Evolutionary conservation across 164 flowering plant species (phyloP), one percentile per base, ranked within the genome.

Genomic region (Chimonanthus praecox): DNA sequence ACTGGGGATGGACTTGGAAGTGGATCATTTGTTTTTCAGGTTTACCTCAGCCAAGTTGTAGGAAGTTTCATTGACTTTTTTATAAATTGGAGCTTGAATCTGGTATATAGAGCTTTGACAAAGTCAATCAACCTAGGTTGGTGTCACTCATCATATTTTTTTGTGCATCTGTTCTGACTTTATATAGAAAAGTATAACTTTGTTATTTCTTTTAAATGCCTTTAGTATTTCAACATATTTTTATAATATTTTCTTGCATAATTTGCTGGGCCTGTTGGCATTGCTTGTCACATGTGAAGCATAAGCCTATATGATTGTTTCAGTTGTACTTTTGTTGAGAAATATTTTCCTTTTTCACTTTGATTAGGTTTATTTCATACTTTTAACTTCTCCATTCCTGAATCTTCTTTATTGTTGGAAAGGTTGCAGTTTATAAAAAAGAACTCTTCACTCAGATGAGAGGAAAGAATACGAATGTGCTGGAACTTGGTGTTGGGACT

Each of bases 401-500:
- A 49, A 45, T 58, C 68, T 61, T 65, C 65, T 50, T 21, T 71
- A 1, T 43, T 60, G 18, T 70, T 75, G 75, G 68, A 69, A 83
- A 94, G 99, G 67, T 91, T 83, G 86, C 95, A 83, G 90, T 81
- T 65, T 90, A 86, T 77, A 92, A 91, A 83, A 77, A 85, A 18
- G 75, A 85, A 63, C 78, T 94, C 6, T 94, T 94, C 71, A 68
- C 70, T 61, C 79, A 80, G 49, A 76, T 94, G 87, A 89, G 67
- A 72, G 90, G 90, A 69, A 87, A 87, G 74, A 84, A 83, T 33
- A 71, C 80, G 71, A 80, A 84, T 50, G 87, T 92, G 49, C 68
- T 94, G 88, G 98, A 94, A 86, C 83, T 94, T 69, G 97, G 99
- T 10, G 84, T 92, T 71, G 99, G 97, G 43, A 91, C 97, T 6